These are phyloP conservation scores for Thymus quinquecostatus DNA, from an alignment of 257 asterid genomes.

Conservation along the genomic window DNA sequence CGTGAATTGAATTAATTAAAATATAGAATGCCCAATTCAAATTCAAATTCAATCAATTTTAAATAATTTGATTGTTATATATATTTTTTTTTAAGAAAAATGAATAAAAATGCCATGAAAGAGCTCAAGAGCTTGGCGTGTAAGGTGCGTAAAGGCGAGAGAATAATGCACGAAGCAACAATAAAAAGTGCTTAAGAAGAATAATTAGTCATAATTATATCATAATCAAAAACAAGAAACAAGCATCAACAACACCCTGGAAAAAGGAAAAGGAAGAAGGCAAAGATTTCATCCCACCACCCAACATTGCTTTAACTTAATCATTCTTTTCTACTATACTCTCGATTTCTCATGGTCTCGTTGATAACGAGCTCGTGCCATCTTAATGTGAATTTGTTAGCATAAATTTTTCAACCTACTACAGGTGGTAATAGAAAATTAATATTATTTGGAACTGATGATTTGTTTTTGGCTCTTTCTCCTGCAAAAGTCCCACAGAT, in stretches of 20 bases:
- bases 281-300: slow-evolving; percentile 33
- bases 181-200: slow-evolving; percentile 29
- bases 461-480: slow-evolving; percentile 12
- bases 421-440: neutral
- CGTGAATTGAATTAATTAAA: too few species aligned
- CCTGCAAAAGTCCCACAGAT: slow-evolving; percentile 4
- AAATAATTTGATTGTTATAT: neutral
- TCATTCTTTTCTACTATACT: slow-evolving; percentile 18
- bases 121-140: slow-evolving; percentile 30
- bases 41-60: too few species aligned
- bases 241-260: slow-evolving; percentile 16
- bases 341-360: too few species aligned
- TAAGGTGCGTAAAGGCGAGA: slow-evolving; percentile 30
- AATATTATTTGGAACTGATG: slow-evolving; percentile 10
- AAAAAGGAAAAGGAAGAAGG: slow-evolving; percentile 7
- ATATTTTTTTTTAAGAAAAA: neutral
- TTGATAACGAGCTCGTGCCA: too few species aligned
- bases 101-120: neutral
- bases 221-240: slow-evolving; percentile 26
- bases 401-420: neutral
- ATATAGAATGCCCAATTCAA: too few species aligned
- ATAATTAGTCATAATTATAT: slow-evolving; percentile 38
- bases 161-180: slow-evolving; percentile 15
- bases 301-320: slow-evolving; percentile 24
- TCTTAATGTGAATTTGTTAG: neutral